Percentiles rank a stretch among this genome's conserved stretches.
Evolutionary conservation across 1,284 basidiomycete genomes (phyloP).

Genomic region (Fomes fomentarius): DNA sequence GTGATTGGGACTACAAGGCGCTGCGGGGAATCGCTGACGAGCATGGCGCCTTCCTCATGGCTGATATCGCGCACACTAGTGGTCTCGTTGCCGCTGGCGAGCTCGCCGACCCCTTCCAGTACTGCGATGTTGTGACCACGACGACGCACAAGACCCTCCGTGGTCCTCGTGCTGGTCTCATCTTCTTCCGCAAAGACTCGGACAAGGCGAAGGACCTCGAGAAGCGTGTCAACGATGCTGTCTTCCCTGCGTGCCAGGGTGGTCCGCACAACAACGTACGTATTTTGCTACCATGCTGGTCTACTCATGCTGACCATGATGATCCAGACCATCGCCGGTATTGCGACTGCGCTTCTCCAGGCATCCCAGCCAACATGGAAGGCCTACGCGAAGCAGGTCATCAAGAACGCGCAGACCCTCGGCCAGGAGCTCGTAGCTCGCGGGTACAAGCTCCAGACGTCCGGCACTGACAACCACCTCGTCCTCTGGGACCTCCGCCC

Average conservation of each 20-base stretch:
- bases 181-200: slow-evolving; percentile 98
- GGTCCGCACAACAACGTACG: slow-evolving; percentile 98
- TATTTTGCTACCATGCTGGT: slow-evolving; percentile 8
- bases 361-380: slow-evolving; percentile 91
- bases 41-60: slow-evolving; percentile 92
- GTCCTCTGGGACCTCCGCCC: slow-evolving; percentile 98
- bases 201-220: slow-evolving; percentile 82
- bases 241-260: slow-evolving; percentile 99
- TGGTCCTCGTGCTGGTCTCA: slow-evolving; percentile 96
- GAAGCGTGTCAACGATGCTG: slow-evolving; percentile 96
- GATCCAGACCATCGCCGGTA: slow-evolving; percentile 88
- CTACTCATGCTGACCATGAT: neutral
- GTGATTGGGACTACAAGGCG: slow-evolving; percentile 94
- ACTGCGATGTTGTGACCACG: slow-evolving; percentile 97
- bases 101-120: slow-evolving; percentile 92
- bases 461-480: slow-evolving; percentile 97
- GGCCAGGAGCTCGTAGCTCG: slow-evolving; percentile 71
- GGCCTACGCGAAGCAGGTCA: slow-evolving; percentile 93
- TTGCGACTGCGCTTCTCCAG: slow-evolving; percentile 96
- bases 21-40: slow-evolving; percentile 85
- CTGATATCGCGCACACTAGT: slow-evolving; percentile 97
- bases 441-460: slow-evolving; percentile 96
- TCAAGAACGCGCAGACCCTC: slow-evolving; percentile 84
- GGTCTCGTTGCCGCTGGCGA: slow-evolving; percentile 95
- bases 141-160: slow-evolving; percentile 99